Conservation (phyloP, 225 moss, liverwort and hornwort genomes). For the Marchantia polymorpha region DNA sequence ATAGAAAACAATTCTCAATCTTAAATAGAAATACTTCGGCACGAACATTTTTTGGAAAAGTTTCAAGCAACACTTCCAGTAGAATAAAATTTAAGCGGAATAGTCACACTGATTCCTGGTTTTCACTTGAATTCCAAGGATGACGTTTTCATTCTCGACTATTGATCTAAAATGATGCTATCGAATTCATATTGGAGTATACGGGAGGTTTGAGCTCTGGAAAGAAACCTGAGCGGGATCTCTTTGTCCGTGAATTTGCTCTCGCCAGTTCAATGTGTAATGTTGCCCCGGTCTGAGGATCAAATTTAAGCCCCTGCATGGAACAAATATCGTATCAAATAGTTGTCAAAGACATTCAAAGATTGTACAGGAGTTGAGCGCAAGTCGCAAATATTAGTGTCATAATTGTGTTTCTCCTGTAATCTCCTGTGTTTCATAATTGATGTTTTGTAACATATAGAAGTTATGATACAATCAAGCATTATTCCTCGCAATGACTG, state of each 20-base stretch:
- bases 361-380: no score
- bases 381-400: no score
- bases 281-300: slow-evolving; percentile 73
- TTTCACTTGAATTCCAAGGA: not conserved
- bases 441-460: no score
- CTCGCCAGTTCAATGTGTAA: slow-evolving; percentile 88
- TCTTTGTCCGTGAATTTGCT: slow-evolving; percentile 81
- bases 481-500: no score
- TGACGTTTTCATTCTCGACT: not conserved
- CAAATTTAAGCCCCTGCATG: slow-evolving; percentile 78
- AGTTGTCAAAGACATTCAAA: not conserved
- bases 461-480: no score
- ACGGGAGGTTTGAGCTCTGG: not conserved
- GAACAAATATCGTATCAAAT: not conserved
- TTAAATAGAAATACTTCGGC: no score
- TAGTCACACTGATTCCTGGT: not conserved
- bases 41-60: not conserved
- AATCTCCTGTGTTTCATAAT: no score
- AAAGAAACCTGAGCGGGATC: slow-evolving; percentile 56
- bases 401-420: no score
- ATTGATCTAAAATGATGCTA: no score
- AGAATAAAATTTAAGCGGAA: not conserved
- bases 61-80: not conserved
- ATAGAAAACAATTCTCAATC: not conserved
- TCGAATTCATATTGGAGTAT: not conserved